These are phyloP conservation scores for Drechslerella stenobrocha DNA, from an alignment of 2,329 filamentous ascomycete genomes.

Conservation along the genomic window DNA sequence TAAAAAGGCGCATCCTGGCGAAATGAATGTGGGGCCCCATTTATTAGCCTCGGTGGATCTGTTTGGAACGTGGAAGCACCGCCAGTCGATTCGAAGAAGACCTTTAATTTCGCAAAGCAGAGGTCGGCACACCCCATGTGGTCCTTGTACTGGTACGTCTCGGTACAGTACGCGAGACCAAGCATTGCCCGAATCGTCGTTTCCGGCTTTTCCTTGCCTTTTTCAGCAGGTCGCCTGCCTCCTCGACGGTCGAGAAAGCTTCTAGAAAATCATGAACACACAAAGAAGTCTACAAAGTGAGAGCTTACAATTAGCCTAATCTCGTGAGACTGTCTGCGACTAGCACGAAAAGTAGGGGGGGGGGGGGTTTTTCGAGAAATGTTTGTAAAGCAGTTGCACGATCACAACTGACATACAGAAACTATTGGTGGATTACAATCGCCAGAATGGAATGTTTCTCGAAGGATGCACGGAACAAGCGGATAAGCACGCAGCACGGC, in stretches of 20 bases:
- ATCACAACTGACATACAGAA: conserved; percentile 23
- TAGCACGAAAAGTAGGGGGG: too few relatives aligned
- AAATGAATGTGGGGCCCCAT: conserved; percentile 35
- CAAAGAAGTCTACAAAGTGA: conserved; percentile 15
- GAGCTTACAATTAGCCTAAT: conserved; percentile 33
- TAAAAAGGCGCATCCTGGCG: conserved; percentile 26
- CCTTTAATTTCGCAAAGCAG: conserved; percentile 48
- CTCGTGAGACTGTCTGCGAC: too few relatives aligned
- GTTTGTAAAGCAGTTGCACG: too few relatives aligned
- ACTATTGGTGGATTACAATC: conserved; percentile 13
- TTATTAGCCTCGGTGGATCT: conserved; percentile 36
- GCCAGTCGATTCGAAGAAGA: conserved; percentile 34
- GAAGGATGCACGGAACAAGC: conserved; percentile 46
- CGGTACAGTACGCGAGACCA: conserved; percentile 49
- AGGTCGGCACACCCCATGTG: conserved; percentile 26
- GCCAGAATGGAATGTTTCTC: conserved; percentile 38
- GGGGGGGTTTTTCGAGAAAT: neutral
- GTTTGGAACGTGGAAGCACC: conserved; percentile 45
- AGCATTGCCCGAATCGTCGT: conserved; percentile 44
- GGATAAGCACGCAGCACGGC: conserved; percentile 2
- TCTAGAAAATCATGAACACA: conserved; percentile 37
- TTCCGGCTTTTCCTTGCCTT: conserved; percentile 19
- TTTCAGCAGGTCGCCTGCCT: conserved; percentile 25
- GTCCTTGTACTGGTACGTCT: conserved; percentile 49
- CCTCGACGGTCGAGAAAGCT: conserved; percentile 36